Percentiles rank a stretch among this genome's conserved stretches.
phyloP scores from a whole-genome alignment of 1,284 basidiomycete species.

The Sanghuangporus sanghuang region DNA sequence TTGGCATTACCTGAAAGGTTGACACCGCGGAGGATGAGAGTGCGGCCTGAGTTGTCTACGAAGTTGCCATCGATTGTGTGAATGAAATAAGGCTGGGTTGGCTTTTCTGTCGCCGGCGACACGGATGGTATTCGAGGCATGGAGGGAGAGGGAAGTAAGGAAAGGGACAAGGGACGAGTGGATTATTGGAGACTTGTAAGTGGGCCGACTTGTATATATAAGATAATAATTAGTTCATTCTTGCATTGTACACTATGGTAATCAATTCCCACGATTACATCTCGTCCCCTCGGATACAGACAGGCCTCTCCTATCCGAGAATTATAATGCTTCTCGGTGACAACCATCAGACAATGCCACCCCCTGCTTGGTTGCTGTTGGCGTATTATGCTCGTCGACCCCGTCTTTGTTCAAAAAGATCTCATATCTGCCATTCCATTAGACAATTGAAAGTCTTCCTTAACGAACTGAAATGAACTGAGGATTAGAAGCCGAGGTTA shows the following conservation, averaged over 20 bases:
- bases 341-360: not conserved
- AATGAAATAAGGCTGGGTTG: constrained; percentile 48
- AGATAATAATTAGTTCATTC: not conserved
- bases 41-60: constrained; percentile 80
- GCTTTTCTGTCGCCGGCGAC: constrained; percentile 67
- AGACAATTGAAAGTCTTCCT: too few species aligned
- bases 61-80: constrained; percentile 75
- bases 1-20: constrained; percentile 91
- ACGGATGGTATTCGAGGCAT: constrained; percentile 57
- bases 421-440: too few species aligned
- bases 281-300: not conserved
- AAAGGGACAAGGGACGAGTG: not conserved
- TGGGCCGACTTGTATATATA: not conserved
- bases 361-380: not conserved
- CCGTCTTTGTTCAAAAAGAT: not conserved
- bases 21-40: constrained; percentile 84
- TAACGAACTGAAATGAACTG: too few species aligned
- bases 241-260: not conserved
- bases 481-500: too few species aligned
- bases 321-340: not conserved
- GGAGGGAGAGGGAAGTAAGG: constrained; percentile 2
- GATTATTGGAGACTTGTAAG: not conserved
- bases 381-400: not conserved
- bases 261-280: not conserved
- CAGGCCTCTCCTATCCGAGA: not conserved